A percentile compares a stretch with the other conserved stretches of the same genome.
Evolutionary conservation across 345 rosid genomes (phyloP).

Genomic region (Durio zibethinus): DNA sequence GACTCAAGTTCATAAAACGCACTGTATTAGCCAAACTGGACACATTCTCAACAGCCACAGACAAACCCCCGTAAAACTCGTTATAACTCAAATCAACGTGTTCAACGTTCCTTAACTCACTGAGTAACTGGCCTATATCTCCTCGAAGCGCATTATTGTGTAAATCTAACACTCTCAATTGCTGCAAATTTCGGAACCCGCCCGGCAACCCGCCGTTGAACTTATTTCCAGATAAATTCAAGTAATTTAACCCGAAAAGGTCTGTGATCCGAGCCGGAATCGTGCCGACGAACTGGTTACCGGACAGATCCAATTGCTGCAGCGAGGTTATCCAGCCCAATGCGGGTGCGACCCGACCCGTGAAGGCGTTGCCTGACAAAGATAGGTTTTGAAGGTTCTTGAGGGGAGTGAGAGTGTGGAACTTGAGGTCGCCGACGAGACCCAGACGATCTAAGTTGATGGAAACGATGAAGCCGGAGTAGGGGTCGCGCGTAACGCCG

Average conservation of each 20-base stretch:
- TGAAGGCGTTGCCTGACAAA: slow-evolving; percentile 68
- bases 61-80: slow-evolving; percentile 53
- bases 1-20: slow-evolving; percentile 59
- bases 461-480: slow-evolving; percentile 44
- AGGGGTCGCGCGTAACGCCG: slow-evolving; percentile 61
- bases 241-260: slow-evolving; percentile 57
- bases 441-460: slow-evolving; percentile 61
- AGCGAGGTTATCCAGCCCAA: slow-evolving; percentile 61
- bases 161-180: slow-evolving; percentile 68
- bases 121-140: slow-evolving; percentile 46
- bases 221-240: slow-evolving; percentile 64
- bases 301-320: slow-evolving; percentile 75
- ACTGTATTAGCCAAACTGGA: slow-evolving; percentile 76
- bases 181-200: slow-evolving; percentile 72
- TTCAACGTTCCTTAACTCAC: slow-evolving; percentile 66
- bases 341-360: slow-evolving; percentile 77
- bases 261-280: slow-evolving; percentile 79
- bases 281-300: slow-evolving; percentile 71
- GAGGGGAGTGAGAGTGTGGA: slow-evolving; percentile 53
- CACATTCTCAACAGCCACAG: slow-evolving; percentile 41
- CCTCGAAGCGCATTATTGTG: slow-evolving; percentile 54
- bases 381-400: slow-evolving; percentile 58
- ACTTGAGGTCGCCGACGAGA: slow-evolving; percentile 77
- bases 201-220: slow-evolving; percentile 71
- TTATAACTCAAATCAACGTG: slow-evolving; percentile 78